Conservation (phyloP, 441 rosid genomes). For the Bruguiera hainesii region DNA sequence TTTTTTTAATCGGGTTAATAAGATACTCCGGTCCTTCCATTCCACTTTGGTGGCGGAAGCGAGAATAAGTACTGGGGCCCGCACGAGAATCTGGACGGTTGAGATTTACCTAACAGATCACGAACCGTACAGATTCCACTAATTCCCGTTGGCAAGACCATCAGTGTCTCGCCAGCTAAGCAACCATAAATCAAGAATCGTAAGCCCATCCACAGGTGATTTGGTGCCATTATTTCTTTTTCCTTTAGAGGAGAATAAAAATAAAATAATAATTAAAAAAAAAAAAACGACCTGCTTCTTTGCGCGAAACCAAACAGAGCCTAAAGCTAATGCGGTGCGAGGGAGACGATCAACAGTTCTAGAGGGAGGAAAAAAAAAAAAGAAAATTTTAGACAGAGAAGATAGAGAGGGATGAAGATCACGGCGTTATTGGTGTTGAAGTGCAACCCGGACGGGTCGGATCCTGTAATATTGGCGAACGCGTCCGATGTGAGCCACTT, state of each 20-base stretch:
- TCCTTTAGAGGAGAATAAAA: no score
- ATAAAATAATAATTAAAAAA: no score
- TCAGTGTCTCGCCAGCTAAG: no score
- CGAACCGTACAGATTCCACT: no score
- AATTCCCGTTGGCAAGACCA: no score
- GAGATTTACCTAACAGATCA: no score
- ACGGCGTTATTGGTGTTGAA: slow-evolving; percentile 80
- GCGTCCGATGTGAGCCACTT: slow-evolving; percentile 82
- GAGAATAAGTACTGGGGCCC: neutral
- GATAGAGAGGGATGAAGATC: slow-evolving; percentile 63
- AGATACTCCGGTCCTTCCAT: neutral
- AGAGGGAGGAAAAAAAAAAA: neutral
- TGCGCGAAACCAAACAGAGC: neutral
- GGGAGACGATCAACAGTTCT: neutral
- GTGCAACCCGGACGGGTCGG: slow-evolving; percentile 59
- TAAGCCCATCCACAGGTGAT: neutral
- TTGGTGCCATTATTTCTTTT: no score
- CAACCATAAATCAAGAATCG: neutral
- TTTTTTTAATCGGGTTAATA: neutral
- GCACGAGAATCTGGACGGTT: no score
- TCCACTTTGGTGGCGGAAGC: neutral
- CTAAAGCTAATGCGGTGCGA: no score
- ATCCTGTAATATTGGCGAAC: slow-evolving; percentile 66
- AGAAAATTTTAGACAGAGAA: neutral
- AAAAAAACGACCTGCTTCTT: no score